phyloP scores from a whole-genome alignment of 345 rosid genomes.

The Triadica sebifera region DNA sequence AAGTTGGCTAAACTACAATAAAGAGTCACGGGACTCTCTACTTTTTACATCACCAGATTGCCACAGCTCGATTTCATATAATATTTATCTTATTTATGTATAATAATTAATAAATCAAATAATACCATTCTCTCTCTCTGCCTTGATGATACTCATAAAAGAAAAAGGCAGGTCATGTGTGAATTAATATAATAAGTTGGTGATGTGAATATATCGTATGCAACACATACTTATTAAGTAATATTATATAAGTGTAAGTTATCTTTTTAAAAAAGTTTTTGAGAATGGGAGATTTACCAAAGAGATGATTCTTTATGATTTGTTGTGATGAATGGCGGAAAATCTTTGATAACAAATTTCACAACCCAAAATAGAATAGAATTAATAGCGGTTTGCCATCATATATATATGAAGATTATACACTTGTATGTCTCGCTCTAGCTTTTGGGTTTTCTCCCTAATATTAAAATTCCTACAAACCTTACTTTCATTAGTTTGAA shows the following conservation, averaged over 20 bases:
- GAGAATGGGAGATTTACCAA: too few relatives aligned
- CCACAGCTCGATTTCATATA: neutral
- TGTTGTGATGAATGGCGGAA: too few relatives aligned
- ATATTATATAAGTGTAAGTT: too few relatives aligned
- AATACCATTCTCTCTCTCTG: too few relatives aligned
- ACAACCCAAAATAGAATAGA: slow-evolving; percentile 1
- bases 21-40: slow-evolving; percentile 63
- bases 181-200: neutral
- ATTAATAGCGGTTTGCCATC: neutral
- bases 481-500: too few relatives aligned
- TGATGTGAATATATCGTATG: neutral
- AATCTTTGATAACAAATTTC: neutral
- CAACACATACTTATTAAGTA: too few relatives aligned
- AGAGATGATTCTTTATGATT: too few relatives aligned
- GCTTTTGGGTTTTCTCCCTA: neutral
- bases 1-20: slow-evolving; percentile 57
- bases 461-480: too few relatives aligned
- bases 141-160: neutral
- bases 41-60: slow-evolving; percentile 10
- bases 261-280: too few relatives aligned
- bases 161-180: neutral
- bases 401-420: neutral
- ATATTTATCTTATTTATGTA: too few relatives aligned
- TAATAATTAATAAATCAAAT: too few relatives aligned
- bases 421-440: neutral